Conservation (phyloP, 768 basidiomycete genomes). For the Tremella fuciformis region DNA sequence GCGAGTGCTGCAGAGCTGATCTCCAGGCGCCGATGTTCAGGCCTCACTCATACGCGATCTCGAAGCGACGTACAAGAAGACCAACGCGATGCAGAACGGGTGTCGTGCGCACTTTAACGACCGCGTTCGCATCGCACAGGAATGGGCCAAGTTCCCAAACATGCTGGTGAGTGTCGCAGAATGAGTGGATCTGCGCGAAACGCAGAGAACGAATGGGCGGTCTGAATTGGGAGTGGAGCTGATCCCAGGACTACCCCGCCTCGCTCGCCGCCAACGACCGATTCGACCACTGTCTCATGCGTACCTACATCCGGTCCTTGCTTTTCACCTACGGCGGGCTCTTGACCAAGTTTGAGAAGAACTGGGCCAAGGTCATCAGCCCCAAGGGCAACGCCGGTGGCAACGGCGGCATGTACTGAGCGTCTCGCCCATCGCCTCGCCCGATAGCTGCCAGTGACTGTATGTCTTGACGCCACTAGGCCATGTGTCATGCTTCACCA, state of each 20-base stretch:
- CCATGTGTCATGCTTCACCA: too few species aligned
- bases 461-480: too few species aligned
- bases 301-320: conserved; percentile 28
- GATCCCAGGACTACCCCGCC: conserved; percentile 12
- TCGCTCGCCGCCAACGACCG: conserved; percentile 22
- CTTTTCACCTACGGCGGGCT: conserved; percentile 32
- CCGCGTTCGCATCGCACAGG: conserved; percentile 27
- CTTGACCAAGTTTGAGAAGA: conserved; percentile 36
- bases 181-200: not conserved
- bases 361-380: conserved; percentile 44
- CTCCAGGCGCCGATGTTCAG: conserved; percentile 43
- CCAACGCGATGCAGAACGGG: conserved; percentile 28
- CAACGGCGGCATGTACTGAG: conserved; percentile 38
- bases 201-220: too few species aligned
- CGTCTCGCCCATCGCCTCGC: not conserved
- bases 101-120: conserved; percentile 29
- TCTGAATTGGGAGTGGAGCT: too few species aligned
- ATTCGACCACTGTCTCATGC: conserved; percentile 33
- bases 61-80: conserved; percentile 16
- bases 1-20: conserved; percentile 2
- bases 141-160: conserved; percentile 40
- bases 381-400: conserved; percentile 31
- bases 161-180: conserved; percentile 22
- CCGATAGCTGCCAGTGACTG: too few species aligned
- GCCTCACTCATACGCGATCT: conserved; percentile 28